These are phyloP conservation scores for Simmondsia chinensis DNA, from an alignment of 148 eudicot species.

Conservation along the genomic window DNA sequence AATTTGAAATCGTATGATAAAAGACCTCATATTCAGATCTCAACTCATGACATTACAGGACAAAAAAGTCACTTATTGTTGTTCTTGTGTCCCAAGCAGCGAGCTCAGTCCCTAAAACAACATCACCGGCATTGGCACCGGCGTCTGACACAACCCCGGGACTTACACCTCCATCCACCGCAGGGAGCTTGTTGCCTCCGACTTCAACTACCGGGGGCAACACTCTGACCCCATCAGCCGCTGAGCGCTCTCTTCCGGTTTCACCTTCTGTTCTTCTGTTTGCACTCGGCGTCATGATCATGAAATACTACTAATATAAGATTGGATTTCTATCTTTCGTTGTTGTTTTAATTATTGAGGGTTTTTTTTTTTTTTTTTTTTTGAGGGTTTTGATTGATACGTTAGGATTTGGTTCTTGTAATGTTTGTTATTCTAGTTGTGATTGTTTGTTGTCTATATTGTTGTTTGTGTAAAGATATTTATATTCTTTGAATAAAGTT, in stretches of 20 bases:
- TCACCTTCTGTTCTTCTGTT: slow-evolving; percentile 25
- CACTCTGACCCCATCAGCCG: slow-evolving; percentile 32
- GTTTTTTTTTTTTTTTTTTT: too few species aligned
- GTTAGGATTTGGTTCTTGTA: too few species aligned
- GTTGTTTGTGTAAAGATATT: too few species aligned
- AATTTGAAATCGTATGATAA: too few species aligned
- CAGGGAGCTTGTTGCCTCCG: slow-evolving; percentile 23
- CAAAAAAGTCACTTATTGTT: too few species aligned
- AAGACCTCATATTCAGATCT: too few species aligned
- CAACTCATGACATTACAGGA: too few species aligned
- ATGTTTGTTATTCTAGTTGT: too few species aligned
- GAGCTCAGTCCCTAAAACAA: slow-evolving; percentile 15
- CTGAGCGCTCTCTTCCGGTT: slow-evolving; percentile 20
- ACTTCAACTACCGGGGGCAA: slow-evolving; percentile 33
- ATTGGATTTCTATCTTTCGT: not conserved
- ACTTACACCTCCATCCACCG: slow-evolving; percentile 32
- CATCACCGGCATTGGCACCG: slow-evolving; percentile 41
- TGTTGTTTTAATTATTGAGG: too few species aligned
- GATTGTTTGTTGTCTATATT: too few species aligned
- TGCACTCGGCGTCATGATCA: slow-evolving; percentile 18
- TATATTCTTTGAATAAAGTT: too few species aligned
- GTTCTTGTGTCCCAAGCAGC: slow-evolving; percentile 15
- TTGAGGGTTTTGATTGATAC: slow-evolving; percentile 7
- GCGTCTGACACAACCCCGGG: slow-evolving; percentile 27
- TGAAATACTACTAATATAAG: slow-evolving; percentile 25